phyloP scores from a whole-genome alignment of 306 rosid species.

The Cotoneaster glaucophyllus region DNA sequence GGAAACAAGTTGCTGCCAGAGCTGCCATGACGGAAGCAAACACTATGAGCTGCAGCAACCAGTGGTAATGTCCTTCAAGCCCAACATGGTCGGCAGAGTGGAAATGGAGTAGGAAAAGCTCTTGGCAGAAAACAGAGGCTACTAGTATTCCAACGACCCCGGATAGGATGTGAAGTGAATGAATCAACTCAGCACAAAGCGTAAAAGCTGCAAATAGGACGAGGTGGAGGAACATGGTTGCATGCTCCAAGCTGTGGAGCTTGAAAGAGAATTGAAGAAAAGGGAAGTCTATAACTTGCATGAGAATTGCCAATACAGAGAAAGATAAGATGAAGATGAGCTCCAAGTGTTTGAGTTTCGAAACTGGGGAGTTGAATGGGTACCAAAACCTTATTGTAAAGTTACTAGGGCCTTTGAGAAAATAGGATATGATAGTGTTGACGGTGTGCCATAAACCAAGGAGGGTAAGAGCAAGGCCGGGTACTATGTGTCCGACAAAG shows the following conservation, averaged over 20 bases:
- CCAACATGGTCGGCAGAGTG: conserved; percentile 92
- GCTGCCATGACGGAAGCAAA: conserved; percentile 47
- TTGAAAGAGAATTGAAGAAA: conserved; percentile 45
- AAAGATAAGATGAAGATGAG: conserved; percentile 59
- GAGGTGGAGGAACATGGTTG: conserved; percentile 88
- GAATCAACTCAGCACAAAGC: conserved; percentile 53
- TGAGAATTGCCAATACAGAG: conserved; percentile 50
- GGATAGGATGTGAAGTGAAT: conserved; percentile 46
- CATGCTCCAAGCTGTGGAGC: conserved; percentile 77
- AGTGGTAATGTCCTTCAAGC: conserved; percentile 90
- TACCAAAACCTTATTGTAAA: conserved; percentile 62
- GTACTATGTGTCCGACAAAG: conserved; percentile 56
- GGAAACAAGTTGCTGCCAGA: conserved; percentile 53
- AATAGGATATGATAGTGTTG: conserved; percentile 63
- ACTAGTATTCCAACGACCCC: conserved; percentile 59
- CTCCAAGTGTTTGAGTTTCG: conserved; percentile 65
- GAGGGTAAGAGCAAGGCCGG: conserved; percentile 60
- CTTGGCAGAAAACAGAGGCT: conserved; percentile 75
- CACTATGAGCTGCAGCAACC: conserved; percentile 76
- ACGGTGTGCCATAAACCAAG: conserved; percentile 80
- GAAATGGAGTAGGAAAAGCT: conserved; percentile 76
- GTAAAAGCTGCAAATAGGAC: conserved; percentile 67
- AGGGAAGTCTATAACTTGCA: conserved; percentile 66
- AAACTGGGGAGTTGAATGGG: conserved; percentile 35
- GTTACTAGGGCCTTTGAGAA: conserved; percentile 56